A percentile compares a stretch with the other conserved stretches of the same genome.
Evolutionary conservation across 129 eudicot genomes (phyloP).

Genomic region (Tagetes erecta): DNA sequence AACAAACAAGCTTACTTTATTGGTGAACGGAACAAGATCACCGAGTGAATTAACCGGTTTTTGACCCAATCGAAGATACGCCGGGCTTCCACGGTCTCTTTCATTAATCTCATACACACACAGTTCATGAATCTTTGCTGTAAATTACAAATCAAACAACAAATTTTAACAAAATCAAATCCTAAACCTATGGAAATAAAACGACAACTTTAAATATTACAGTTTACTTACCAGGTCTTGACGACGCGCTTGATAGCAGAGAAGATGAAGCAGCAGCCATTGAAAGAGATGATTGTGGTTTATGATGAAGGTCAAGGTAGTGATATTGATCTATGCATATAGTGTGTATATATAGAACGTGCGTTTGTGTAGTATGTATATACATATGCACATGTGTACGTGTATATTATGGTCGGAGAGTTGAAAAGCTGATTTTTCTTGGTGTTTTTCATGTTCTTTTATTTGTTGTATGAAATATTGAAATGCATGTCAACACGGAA

Average conservation of each 20-base stretch:
- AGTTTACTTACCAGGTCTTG: not conserved
- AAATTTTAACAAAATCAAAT: not conserved
- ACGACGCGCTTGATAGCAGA: slow-evolving; percentile 35
- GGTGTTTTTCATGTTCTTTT: not conserved
- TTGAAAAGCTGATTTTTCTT: not conserved
- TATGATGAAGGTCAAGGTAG: not conserved
- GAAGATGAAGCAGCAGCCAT: slow-evolving; percentile 50
- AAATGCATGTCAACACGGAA: no score
- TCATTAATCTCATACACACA: slow-evolving; percentile 82
- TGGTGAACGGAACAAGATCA: slow-evolving; percentile 79
- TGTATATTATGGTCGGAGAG: not conserved
- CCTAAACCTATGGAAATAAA: not conserved
- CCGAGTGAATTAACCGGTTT: slow-evolving; percentile 74
- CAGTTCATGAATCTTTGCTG: slow-evolving; percentile 70
- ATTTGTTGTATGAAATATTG: no score
- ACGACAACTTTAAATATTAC: no score
- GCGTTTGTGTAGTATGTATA: not conserved
- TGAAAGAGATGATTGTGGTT: not conserved
- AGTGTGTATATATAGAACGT: not conserved
- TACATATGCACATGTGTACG: not conserved
- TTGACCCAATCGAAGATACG: slow-evolving; percentile 73
- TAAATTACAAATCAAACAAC: not conserved
- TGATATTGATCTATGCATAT: not conserved
- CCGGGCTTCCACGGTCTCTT: slow-evolving; percentile 87
- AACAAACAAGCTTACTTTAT: slow-evolving; percentile 46